These are phyloP conservation scores for Verticillium dahliae DNA, from an alignment of 2,329 filamentous ascomycete species.

Conservation along the genomic window DNA sequence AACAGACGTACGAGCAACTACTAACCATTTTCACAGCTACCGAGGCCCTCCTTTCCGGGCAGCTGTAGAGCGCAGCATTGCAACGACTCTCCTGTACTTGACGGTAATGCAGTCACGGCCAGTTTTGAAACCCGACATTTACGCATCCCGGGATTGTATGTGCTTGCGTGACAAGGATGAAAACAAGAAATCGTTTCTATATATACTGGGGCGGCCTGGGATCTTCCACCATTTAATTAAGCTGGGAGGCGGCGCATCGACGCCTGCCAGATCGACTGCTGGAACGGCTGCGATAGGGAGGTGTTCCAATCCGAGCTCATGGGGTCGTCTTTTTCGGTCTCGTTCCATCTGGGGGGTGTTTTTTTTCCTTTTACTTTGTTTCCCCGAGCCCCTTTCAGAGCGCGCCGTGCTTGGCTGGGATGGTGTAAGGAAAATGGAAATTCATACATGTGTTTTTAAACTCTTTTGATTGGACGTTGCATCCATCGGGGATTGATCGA, in stretches of 20 bases:
- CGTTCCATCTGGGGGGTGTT: not conserved
- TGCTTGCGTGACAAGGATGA: not conserved
- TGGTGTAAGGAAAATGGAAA: not conserved
- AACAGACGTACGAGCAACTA: slow-evolving; percentile 18
- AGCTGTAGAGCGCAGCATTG: slow-evolving; percentile 46
- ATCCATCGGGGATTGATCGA: not conserved
- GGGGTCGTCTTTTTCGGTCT: not conserved
- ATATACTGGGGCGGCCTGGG: not conserved
- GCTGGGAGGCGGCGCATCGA: not conserved
- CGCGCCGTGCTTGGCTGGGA: not conserved
- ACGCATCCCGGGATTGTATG: not conserved
- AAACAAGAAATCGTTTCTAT: not conserved
- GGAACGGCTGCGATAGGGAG: not conserved
- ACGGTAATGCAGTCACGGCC: not conserved
- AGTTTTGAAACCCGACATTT: not conserved
- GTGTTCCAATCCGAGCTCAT: not conserved
- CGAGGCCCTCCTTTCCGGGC: slow-evolving; percentile 71
- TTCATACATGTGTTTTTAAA: not conserved
- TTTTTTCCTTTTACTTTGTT: not conserved
- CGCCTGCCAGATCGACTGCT: not conserved
- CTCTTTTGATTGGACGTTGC: not conserved
- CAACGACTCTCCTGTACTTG: not conserved
- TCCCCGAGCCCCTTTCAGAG: not conserved
- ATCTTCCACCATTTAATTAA: not conserved
- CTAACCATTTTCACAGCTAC: slow-evolving; percentile 46